These are phyloP conservation scores for Calonectria hongkongensis DNA, from an alignment of 2,329 filamentous ascomycete species.

Conservation along the genomic window DNA sequence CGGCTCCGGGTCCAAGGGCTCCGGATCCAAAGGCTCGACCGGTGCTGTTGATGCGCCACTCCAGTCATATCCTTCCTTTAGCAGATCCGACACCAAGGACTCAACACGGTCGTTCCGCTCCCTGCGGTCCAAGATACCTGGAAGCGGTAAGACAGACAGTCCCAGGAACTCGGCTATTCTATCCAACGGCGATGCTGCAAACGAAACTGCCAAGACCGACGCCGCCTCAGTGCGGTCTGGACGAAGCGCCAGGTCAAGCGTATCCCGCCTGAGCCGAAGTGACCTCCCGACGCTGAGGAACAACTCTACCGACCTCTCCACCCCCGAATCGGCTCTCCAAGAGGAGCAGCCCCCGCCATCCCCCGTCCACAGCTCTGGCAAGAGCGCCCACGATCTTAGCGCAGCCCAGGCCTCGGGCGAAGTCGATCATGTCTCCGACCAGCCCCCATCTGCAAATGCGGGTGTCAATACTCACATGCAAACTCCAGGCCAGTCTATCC, in stretches of 20 bases:
- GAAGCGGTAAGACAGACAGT: conserved; percentile 83
- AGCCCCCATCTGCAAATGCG: conserved; percentile 82
- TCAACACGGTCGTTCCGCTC: conserved; percentile 90
- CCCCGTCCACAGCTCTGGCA: conserved; percentile 85
- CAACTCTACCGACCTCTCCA: conserved; percentile 64
- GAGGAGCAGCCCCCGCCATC: conserved; percentile 84
- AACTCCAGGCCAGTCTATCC: conserved; percentile 90
- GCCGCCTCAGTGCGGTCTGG: conserved; percentile 84
- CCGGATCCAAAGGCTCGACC: conserved; percentile 70
- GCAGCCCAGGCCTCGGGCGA: conserved; percentile 91
- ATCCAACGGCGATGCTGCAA: conserved; percentile 72
- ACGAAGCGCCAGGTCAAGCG: conserved; percentile 73
- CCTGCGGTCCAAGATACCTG: conserved; percentile 92
- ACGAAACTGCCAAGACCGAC: conserved; percentile 79
- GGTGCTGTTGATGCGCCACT: conserved; percentile 70
- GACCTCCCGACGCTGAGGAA: conserved; percentile 65
- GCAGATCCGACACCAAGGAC: conserved; percentile 93
- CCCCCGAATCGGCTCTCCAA: conserved; percentile 66
- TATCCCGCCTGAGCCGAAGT: conserved; percentile 67
- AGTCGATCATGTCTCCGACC: conserved; percentile 95
- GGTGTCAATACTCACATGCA: conserved; percentile 75
- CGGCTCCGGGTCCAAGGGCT: conserved; percentile 66
- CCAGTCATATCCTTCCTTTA: conserved; percentile 93
- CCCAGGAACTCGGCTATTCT: conserved; percentile 84
- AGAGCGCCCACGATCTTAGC: conserved; percentile 84